Base-by-base conservation (phyloP, 768 basidiomycete genomes). In the Tylopilus sp. region DNA sequence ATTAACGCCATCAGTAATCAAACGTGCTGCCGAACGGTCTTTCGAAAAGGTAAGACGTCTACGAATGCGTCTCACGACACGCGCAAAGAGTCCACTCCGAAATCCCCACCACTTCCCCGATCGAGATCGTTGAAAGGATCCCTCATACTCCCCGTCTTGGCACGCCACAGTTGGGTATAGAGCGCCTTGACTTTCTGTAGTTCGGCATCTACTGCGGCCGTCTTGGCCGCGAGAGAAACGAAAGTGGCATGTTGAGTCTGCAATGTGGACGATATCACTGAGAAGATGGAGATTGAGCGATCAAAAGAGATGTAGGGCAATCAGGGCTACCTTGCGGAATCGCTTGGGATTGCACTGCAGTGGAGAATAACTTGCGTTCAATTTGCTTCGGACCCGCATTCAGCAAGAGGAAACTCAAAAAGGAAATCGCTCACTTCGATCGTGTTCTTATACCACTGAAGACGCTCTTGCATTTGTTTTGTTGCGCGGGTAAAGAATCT, bases 171-270 rank as follows among this genome's bases (percentile, higher is more conserved):
- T 59, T 89, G 86, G 0, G 85, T 86, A 57, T 90, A 91, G 11
- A 86, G 64, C 10, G 73, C 68, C 65, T 90, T 90, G 59, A 93
- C 78, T 70, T 84, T 86, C 62, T 89, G 84, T 22, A 92, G 65
- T 58, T 91, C 87, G 2, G 78, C 77, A 52, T 92, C 84, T 2
- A 90, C 70, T 3, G 81, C 74, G 17, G 90, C 88, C 3, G 86
- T 87, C 67, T 83, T 88, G 54, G 77, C 80, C 7, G 90, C 91
- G 21, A 93, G 78, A 4, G 86, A 75, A 22, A 91, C 77, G 67
- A 91, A 91, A 6, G 81, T 85, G 18, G 79, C 73, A 56, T 93
- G 85, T 65, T 93, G 90, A 5, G 86, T 84, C 64, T 90, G 86
- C 30, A 93, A 75, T 6, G 89, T 87, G 3, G 87, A 76, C 6